Conservation (phyloP, 179 eudicot genomes). For the Spergularia azorica region DNA sequence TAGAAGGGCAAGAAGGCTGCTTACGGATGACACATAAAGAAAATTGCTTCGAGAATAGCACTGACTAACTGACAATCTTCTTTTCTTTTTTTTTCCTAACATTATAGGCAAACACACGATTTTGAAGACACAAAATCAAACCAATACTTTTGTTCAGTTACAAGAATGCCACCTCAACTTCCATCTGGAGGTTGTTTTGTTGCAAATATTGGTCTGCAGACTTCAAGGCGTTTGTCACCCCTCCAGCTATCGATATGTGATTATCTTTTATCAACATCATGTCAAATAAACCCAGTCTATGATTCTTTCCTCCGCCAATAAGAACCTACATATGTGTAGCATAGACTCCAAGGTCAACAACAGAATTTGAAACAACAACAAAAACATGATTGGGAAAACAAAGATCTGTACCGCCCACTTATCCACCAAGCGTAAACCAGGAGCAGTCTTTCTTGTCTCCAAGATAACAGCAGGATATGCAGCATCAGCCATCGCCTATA, state of each 20-base stretch:
- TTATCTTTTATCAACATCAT: slow-evolving; percentile 98
- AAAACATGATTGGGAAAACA: slow-evolving; percentile 22
- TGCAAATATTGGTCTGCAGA: slow-evolving; percentile 77
- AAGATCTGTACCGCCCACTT: slow-evolving; percentile 90
- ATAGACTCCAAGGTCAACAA: slow-evolving; percentile 22
- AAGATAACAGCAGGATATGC: slow-evolving; percentile 81
- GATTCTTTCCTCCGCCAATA: slow-evolving; percentile 94
- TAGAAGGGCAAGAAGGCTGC: too few species aligned
- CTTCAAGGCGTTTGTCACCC: slow-evolving; percentile 70
- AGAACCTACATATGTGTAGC: slow-evolving; percentile 53
- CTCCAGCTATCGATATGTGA: slow-evolving; percentile 89
- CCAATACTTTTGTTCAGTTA: not conserved
- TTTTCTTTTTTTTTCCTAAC: too few species aligned
- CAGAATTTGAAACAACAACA: not conserved
- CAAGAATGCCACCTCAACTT: slow-evolving; percentile 68
- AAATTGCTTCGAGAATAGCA: too few species aligned
- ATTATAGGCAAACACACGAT: not conserved
- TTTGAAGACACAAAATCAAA: slow-evolving; percentile 1
- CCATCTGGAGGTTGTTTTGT: slow-evolving; percentile 78
- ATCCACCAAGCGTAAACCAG: slow-evolving; percentile 93
- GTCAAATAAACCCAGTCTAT: slow-evolving; percentile 94
- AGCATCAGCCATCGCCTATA: slow-evolving; percentile 93
- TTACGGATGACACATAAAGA: too few species aligned
- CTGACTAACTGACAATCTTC: too few species aligned
- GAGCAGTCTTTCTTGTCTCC: slow-evolving; percentile 99